Conservation (phyloP, 257 asterid genomes). For the Capsicum baccatum region DNA sequence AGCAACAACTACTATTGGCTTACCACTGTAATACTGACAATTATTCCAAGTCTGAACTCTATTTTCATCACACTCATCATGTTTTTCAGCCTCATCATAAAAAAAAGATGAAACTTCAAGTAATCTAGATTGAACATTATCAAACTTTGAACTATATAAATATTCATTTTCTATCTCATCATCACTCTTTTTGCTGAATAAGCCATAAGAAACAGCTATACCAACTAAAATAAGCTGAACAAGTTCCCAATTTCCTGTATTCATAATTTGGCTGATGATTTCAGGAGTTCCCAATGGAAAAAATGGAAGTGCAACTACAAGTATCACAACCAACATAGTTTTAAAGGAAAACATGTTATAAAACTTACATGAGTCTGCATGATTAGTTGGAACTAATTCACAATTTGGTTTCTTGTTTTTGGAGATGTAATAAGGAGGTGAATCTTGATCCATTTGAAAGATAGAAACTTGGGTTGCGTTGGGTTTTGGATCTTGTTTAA, state of each 20-base stretch:
- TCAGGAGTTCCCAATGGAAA: conserved; percentile 75
- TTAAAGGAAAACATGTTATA: conserved; percentile 54
- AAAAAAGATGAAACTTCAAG: conserved; percentile 86
- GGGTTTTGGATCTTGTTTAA: conserved; percentile 33
- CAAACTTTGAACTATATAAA: conserved; percentile 34
- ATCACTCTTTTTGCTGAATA: conserved; percentile 76
- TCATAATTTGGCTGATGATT: conserved; percentile 58
- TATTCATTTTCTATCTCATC: conserved; percentile 44
- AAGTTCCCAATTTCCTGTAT: conserved; percentile 83
- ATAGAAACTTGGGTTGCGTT: not conserved
- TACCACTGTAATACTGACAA: conserved; percentile 60
- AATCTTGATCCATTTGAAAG: conserved; percentile 61
- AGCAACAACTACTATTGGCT: conserved; percentile 60
- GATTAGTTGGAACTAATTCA: conserved; percentile 31
- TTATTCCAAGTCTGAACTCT: conserved; percentile 65
- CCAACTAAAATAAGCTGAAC: conserved; percentile 89
- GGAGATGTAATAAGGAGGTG: conserved; percentile 37
- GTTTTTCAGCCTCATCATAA: conserved; percentile 64
- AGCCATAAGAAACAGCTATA: conserved; percentile 89
- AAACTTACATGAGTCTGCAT: conserved; percentile 54
- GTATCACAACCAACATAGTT: conserved; percentile 53
- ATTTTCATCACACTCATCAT: conserved; percentile 42
- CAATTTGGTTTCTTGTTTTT: conserved; percentile 34
- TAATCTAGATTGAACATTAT: conserved; percentile 56
- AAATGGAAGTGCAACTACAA: conserved; percentile 59